Conservation (phyloP, 257 asterid species). For the Gardenia jasminoides region DNA sequence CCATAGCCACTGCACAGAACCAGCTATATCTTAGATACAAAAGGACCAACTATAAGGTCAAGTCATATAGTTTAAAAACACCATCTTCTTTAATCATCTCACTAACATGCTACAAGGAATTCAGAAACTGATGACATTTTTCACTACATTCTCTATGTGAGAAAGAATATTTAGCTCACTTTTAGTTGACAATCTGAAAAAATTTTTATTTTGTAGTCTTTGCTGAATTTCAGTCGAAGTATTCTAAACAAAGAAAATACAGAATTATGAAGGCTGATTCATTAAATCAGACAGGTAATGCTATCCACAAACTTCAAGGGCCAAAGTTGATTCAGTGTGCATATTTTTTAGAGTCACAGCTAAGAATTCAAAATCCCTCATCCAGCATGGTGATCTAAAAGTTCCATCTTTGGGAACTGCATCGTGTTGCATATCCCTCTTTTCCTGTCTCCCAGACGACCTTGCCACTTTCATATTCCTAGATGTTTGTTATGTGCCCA, state of each 20-base stretch:
- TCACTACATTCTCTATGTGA: background rate
- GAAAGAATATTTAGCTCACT: background rate
- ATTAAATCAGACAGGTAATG: background rate
- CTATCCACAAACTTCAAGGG: background rate
- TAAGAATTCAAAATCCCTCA: background rate
- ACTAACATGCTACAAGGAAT: background rate
- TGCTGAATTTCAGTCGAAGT: background rate
- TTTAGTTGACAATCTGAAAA: background rate
- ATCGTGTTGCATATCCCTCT: background rate
- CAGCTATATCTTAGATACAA: conserved; percentile 1
- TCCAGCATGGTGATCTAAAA: background rate
- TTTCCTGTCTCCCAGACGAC: background rate
- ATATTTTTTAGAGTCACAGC: background rate
- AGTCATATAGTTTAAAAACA: background rate
- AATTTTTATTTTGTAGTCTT: background rate
- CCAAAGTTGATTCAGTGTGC: background rate
- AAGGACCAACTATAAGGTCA: background rate
- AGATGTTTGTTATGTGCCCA: background rate
- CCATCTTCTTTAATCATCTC: background rate
- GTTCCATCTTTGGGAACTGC: no score
- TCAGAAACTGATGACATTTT: background rate
- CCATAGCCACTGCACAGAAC: conserved; percentile 82
- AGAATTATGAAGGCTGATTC: background rate
- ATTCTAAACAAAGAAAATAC: background rate
- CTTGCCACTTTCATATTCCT: no score